A percentile compares a stretch with the other conserved stretches of the same genome.
These are phyloP conservation scores for Stagonosporopsis vannaccii DNA, from an alignment of 2,329 filamentous ascomycete genomes.

Conservation along the genomic window DNA sequence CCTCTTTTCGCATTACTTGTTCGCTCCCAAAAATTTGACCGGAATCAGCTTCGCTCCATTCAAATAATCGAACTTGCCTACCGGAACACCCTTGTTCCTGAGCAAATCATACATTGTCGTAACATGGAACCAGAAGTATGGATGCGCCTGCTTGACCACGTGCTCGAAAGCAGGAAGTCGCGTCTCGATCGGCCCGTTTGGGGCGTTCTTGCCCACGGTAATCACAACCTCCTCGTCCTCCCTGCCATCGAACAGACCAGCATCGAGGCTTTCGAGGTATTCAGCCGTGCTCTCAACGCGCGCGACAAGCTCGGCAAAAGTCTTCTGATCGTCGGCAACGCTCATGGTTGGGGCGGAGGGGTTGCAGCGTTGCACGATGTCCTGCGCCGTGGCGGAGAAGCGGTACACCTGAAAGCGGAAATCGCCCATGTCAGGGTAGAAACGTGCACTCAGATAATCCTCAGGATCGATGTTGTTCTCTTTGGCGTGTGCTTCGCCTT, in stretches of 20 bases:
- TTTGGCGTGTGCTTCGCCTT: conserved; percentile 52
- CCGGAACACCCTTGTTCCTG: conserved; percentile 65
- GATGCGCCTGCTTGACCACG: conserved; percentile 55
- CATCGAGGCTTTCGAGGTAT: conserved; percentile 55
- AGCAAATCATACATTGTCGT: conserved; percentile 67
- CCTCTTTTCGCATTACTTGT: not conserved
- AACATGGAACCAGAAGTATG: conserved; percentile 71
- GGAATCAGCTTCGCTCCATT: conserved; percentile 31
- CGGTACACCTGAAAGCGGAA: conserved; percentile 60
- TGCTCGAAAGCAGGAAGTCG: conserved; percentile 58
- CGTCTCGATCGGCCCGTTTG: conserved; percentile 35
- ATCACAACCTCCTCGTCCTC: conserved; percentile 53
- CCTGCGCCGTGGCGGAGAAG: conserved; percentile 53
- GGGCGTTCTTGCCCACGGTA: conserved; percentile 18
- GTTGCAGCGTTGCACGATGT: conserved; percentile 50
- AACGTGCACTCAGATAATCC: conserved; percentile 51
- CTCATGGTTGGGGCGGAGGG: conserved; percentile 40
- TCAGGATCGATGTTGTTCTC: conserved; percentile 47
- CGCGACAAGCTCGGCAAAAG: conserved; percentile 58
- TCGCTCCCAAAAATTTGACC: conserved; percentile 6
- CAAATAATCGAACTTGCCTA: conserved; percentile 68
- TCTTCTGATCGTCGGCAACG: conserved; percentile 55
- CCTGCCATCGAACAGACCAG: conserved; percentile 53
- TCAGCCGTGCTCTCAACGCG: conserved; percentile 58
- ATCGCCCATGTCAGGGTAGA: conserved; percentile 60